Evolutionary conservation across 768 basidiomycete genomes (phyloP).

Genomic region (Lentinula sp.): DNA sequence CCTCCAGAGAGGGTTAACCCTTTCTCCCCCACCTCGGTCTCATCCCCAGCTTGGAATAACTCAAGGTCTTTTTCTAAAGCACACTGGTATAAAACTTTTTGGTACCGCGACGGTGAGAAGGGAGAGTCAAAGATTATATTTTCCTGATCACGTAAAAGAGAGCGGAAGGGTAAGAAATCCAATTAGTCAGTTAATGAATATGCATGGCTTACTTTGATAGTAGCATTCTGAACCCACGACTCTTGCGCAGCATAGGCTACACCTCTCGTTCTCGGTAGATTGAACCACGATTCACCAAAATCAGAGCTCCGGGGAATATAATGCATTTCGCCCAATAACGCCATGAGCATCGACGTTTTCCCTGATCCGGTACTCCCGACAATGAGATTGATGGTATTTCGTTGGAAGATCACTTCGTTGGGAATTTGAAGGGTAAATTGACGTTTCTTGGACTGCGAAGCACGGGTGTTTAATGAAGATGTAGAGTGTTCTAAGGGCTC

Average conservation of each 20-base stretch:
- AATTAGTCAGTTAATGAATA: neutral
- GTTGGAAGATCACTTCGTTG: constrained; percentile 48
- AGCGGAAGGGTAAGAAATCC: neutral
- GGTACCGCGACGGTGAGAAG: constrained; percentile 73
- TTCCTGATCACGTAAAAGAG: constrained; percentile 28
- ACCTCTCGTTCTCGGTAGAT: constrained; percentile 62
- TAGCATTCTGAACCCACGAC: constrained; percentile 81
- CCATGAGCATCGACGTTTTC: constrained; percentile 64
- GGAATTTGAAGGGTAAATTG: constrained; percentile 44
- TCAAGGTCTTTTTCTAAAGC: constrained; percentile 68
- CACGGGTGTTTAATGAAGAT: neutral
- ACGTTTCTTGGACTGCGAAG: constrained; percentile 33
- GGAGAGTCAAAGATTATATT: constrained; percentile 80
- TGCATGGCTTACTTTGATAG: constrained; percentile 41
- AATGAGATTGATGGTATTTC: constrained; percentile 47
- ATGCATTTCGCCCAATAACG: constrained; percentile 66
- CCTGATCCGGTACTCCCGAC: constrained; percentile 36
- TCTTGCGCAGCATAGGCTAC: constrained; percentile 82
- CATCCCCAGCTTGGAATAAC: constrained; percentile 63
- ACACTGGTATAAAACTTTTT: constrained; percentile 69
- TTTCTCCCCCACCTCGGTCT: constrained; percentile 61
- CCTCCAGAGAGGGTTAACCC: constrained; percentile 53
- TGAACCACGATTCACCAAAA: constrained; percentile 45
- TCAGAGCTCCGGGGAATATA: constrained; percentile 42
- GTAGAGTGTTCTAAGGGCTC: neutral